Evolutionary conservation across 2,329 filamentous ascomycete species (phyloP).

Genomic region (Scedosporium apiospermum): DNA sequence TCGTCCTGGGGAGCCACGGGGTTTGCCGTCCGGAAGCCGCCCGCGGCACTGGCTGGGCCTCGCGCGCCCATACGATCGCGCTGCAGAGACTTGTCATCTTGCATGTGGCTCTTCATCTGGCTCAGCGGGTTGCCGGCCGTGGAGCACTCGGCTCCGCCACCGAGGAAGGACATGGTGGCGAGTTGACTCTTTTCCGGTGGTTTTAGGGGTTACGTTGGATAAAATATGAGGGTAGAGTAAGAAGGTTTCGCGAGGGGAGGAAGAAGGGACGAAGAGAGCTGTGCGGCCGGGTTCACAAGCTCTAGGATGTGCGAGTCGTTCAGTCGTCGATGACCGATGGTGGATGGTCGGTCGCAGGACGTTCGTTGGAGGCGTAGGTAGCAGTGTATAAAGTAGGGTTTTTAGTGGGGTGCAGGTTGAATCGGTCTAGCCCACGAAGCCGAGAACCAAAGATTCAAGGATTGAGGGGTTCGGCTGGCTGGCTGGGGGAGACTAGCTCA

Average conservation of each 20-base stretch:
- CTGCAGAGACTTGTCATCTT: constrained; percentile 92
- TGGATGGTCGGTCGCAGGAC: too few species aligned
- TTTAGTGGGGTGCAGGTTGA: not conserved
- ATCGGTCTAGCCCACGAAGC: too few species aligned
- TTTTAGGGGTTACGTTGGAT: not conserved
- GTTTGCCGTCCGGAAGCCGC: constrained; percentile 66
- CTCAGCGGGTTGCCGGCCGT: constrained; percentile 91
- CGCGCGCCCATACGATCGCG: constrained; percentile 77
- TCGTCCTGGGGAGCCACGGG: constrained; percentile 66
- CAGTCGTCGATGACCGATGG: too few species aligned
- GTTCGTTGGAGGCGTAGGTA: too few species aligned
- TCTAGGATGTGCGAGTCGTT: too few species aligned
- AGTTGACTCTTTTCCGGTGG: not conserved
- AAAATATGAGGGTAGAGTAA: not conserved
- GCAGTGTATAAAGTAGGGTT: too few species aligned
- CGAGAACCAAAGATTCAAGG: too few species aligned
- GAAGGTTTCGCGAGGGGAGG: not conserved
- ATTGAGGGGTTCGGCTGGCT: not conserved
- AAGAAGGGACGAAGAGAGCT: not conserved
- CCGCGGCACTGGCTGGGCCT: constrained; percentile 59
- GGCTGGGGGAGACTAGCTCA: not conserved
- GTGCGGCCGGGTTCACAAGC: not conserved
- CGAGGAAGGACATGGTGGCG: constrained; percentile 78
- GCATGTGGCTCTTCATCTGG: constrained; percentile 94
- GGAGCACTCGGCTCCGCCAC: constrained; percentile 91